phyloP scores from a whole-genome alignment of 73 alveolate genomes.

The Uronychia binucleata region DNA sequence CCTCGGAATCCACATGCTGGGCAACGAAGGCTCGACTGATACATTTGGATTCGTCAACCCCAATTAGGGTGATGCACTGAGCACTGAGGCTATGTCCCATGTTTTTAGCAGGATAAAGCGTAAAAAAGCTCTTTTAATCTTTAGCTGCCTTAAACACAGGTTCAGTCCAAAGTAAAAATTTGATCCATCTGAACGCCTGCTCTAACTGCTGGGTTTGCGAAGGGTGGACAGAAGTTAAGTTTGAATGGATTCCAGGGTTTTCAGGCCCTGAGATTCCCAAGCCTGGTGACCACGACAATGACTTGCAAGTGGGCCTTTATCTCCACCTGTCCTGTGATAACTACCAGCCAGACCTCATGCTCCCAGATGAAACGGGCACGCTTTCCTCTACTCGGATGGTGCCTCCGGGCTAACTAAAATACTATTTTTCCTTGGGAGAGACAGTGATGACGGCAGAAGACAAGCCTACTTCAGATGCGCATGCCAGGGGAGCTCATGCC shows the following conservation, averaged over 20 bases:
- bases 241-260: neutral
- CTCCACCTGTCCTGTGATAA: slow-evolving; percentile 32
- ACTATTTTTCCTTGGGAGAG: slow-evolving; percentile 27
- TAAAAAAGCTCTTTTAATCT: neutral
- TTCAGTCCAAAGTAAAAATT: neutral
- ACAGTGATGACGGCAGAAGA: neutral
- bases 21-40: slow-evolving; percentile 49
- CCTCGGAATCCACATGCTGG: slow-evolving; percentile 42
- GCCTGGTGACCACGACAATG: slow-evolving; percentile 41
- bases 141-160: slow-evolving; percentile 30
- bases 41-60: slow-evolving; percentile 39
- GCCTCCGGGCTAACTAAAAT: slow-evolving; percentile 51
- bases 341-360: slow-evolving; percentile 62
- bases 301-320: slow-evolving; percentile 15
- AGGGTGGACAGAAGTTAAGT: slow-evolving; percentile 54
- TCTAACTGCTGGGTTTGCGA: slow-evolving; percentile 56
- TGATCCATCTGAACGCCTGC: slow-evolving; percentile 19
- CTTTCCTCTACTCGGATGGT: slow-evolving; percentile 41
- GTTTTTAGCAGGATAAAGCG: slow-evolving; percentile 41
- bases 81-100: slow-evolving; percentile 25
- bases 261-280: slow-evolving; percentile 26
- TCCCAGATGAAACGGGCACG: slow-evolving; percentile 23
- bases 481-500: neutral
- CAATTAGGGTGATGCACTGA: neutral
- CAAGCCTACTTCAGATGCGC: neutral